Percentiles rank a stretch among this genome's conserved stretches.
Conservation (phyloP, 2,329 filamentous ascomycete genomes). For the Monilinia aucupariae region DNA sequence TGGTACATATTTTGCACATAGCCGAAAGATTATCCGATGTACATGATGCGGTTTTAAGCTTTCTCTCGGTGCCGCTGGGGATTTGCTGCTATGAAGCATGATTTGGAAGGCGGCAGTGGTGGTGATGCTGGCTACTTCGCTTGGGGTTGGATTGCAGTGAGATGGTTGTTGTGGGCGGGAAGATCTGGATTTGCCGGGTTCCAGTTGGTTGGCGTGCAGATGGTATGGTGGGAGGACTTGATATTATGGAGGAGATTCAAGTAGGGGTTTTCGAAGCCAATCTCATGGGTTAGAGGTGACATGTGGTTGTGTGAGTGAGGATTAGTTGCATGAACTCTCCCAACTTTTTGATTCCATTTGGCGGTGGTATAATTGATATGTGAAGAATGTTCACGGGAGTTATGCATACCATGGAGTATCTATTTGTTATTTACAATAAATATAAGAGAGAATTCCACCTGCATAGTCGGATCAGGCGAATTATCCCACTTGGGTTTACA, state of each 20-base stretch:
- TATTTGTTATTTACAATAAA: too few species aligned
- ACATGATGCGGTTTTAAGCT: not conserved
- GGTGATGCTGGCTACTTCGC: constrained; percentile 17
- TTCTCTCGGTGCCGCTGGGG: not conserved
- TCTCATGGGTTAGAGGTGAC: constrained; percentile 23
- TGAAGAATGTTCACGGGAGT: too few species aligned
- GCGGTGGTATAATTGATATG: too few species aligned
- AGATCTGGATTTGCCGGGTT: constrained; percentile 16
- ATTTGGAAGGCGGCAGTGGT: constrained; percentile 14
- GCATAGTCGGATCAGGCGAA: not conserved
- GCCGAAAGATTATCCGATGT: not conserved
- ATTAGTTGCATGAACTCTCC: not conserved
- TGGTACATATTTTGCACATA: not conserved
- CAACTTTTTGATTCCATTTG: too few species aligned
- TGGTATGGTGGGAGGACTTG: constrained; percentile 16
- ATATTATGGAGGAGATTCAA: constrained; percentile 18
- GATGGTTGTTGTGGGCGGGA: constrained; percentile 18
- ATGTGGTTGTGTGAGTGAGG: not conserved
- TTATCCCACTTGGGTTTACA: not conserved
- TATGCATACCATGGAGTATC: too few species aligned
- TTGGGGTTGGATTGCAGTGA: constrained; percentile 19
- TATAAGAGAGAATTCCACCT: too few species aligned
- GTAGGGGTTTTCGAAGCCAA: constrained; percentile 21
- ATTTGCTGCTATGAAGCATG: constrained; percentile 7
- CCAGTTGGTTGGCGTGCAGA: constrained; percentile 24